Evolutionary conservation across 169 alveolate species (phyloP), one percentile per base, ranked within the genome.

Genomic region (Plasmodium sp.): DNA sequence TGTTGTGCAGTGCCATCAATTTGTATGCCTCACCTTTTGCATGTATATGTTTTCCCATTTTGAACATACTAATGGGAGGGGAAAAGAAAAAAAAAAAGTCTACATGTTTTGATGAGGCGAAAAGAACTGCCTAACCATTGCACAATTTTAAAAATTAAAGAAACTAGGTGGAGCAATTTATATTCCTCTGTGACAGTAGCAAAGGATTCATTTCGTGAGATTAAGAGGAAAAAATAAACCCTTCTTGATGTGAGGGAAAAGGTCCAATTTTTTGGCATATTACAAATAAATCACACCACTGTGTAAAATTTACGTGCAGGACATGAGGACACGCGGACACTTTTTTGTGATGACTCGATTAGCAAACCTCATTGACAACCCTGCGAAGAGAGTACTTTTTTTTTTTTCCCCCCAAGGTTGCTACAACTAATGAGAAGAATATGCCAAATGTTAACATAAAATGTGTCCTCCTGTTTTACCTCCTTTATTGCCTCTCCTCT

Each of bases 371-470:
- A 67, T 31, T 67, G 39, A 18, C 7, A 22, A 67, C 77, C 43
- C 36, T 81, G 36, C 62, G 62, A 58, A 83, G 12, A 45, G 43
- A 39, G 39, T 31, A 18, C 33, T 67, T 67, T n/a, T 62, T 83
- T 75, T n/a, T 36, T 56, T 81, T 43, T 9, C 5, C 62, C 45
- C 33, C 73, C 75, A 31, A 71, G 2, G 45, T 39, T 27, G 41
- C 45, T 84, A 36, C 74, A 39, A 34, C 33, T 62, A 39, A 84
- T 33, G 33, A 18, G 67, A 85, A 77, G 41, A 85, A 79, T 22
- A 85, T 85, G 86, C 67, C 48, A 45, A 27, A 18, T 74, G 77
- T 85, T 67, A 77, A 48, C 43, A 56, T 75, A 22, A 84, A 48
- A 84, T 6, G 43, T n/a, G 14, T 80, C 31, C 62, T 74, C 72